phyloP scores from a whole-genome alignment of 352 stramenopile species.

The Globisporangium cystogenes region DNA sequence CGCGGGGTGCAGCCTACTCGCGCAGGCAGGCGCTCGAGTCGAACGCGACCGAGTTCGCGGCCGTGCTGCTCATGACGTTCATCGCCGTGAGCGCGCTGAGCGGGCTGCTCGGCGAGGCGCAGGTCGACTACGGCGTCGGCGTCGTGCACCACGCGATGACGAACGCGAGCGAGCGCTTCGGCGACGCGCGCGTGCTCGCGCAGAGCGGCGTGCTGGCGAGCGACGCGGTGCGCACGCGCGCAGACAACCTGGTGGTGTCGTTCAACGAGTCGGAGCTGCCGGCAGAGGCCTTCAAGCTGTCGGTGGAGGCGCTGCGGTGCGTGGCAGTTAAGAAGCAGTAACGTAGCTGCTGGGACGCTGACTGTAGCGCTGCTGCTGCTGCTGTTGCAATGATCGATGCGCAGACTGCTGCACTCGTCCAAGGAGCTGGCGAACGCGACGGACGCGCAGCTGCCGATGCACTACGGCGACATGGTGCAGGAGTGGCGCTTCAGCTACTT shows the following conservation, averaged over 20 bases:
- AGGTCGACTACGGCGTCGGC: slow-evolving; percentile 81
- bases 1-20: slow-evolving; percentile 29
- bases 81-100: slow-evolving; percentile 65
- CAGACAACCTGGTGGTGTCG: slow-evolving; percentile 54
- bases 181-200: slow-evolving; percentile 28
- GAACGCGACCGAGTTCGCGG: slow-evolving; percentile 56
- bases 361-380: no score
- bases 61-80: slow-evolving; percentile 68
- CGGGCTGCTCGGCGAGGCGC: slow-evolving; percentile 65
- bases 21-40: slow-evolving; percentile 35
- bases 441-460: slow-evolving; percentile 37
- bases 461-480: slow-evolving; percentile 46
- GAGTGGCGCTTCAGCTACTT: slow-evolving; percentile 78
- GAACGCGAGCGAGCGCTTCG: slow-evolving; percentile 59
- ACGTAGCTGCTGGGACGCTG: no score
- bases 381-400: neutral
- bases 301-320: slow-evolving; percentile 48
- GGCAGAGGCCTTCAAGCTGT: slow-evolving; percentile 51
- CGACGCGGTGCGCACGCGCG: slow-evolving; percentile 30
- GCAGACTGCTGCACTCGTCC: slow-evolving; percentile 43
- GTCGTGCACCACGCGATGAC: slow-evolving; percentile 67
- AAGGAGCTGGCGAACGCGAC: slow-evolving; percentile 54
- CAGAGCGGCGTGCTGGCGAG: slow-evolving; percentile 28
- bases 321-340: neutral
- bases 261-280: slow-evolving; percentile 75